phyloP scores from a whole-genome alignment of 345 rosid species.

The Populus euphratica region DNA sequence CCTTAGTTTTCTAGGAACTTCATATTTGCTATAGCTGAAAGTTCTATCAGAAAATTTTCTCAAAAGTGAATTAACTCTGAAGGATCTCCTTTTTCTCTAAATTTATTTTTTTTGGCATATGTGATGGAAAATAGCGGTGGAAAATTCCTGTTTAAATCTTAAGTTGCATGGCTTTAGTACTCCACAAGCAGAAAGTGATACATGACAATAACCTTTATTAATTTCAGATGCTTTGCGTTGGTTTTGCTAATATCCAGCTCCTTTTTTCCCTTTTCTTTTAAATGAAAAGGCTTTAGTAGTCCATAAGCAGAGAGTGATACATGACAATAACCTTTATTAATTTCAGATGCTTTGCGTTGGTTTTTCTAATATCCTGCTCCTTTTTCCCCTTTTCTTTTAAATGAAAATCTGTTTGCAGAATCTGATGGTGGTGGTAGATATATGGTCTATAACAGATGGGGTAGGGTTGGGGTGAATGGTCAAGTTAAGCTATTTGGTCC shows the following conservation, averaged over 20 bases:
- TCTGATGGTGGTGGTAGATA: constrained; percentile 62
- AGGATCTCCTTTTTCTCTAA: not conserved
- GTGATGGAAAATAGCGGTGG: not conserved
- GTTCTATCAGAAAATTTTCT: not conserved
- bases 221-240: not conserved
- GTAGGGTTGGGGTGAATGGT: constrained; percentile 87
- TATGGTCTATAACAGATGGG: constrained; percentile 78
- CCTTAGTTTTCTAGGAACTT: not conserved
- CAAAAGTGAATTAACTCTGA: too few relatives aligned
- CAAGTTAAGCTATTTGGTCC: constrained; percentile 75
- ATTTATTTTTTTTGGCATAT: not conserved
- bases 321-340: not conserved
- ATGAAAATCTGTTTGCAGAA: constrained; percentile 43
- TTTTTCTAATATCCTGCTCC: not conserved
- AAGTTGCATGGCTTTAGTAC: not conserved
- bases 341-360: not conserved
- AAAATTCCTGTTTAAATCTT: not conserved
- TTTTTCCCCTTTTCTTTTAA: not conserved
- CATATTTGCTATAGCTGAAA: not conserved
- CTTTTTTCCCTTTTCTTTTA: not conserved
- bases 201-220: not conserved
- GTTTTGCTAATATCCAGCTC: not conserved
- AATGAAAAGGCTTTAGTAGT: not conserved
- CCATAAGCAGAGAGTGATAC: not conserved
- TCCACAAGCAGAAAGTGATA: not conserved